Evolutionary conservation across 768 basidiomycete genomes (phyloP), one percentile per base, ranked within the genome.

Genomic region (Lactarius psammicola): DNA sequence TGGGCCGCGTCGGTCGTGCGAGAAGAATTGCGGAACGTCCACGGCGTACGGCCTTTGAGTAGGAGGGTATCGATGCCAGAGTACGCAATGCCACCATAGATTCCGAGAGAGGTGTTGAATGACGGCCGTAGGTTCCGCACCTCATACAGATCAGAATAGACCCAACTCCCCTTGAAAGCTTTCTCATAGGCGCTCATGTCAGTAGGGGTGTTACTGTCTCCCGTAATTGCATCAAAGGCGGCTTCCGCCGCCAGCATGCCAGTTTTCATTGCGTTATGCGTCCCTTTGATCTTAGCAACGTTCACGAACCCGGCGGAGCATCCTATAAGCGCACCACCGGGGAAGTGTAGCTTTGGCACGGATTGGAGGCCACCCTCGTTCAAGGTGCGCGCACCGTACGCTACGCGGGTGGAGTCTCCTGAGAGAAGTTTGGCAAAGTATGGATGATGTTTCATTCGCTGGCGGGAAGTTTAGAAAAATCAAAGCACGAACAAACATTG

Each of bases 221-320:
- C 62, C 8, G 78, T 76, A 58, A 96, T 77, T 4, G 83, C 83
- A 6, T 86, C 81, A 70, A 81, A 94, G 0, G 92, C 92, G 0
- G 91, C 83, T 75, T 99, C 95, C 1, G 94, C 96, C 33, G 95
- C 96, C 23, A 98, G 81, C 90, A 98, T 98, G 33, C 97, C 97
- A 42, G 90, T 93, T 82, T 98, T 95, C 97, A 99, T 98, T 3
- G 96, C 95, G 66, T 95, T 98, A 75, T 98, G 97, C 0, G 95
- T 96, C 17, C 96, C 96, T 74, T 98, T 98, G 78, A 99, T 98
- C 78, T 97, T 98, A 17, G 95, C 90, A 13, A 97, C 84, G 78
- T 98, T 98, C 66, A 99, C 84, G 75, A 98, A 95, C 15, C 96
- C 96, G 1, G 95, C 97, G 0, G 94, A 89, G 77, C 95, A 98